phyloP scores from a whole-genome alignment of 2,329 filamentous ascomycete genomes.

The Sporothrix schenckii region DNA sequence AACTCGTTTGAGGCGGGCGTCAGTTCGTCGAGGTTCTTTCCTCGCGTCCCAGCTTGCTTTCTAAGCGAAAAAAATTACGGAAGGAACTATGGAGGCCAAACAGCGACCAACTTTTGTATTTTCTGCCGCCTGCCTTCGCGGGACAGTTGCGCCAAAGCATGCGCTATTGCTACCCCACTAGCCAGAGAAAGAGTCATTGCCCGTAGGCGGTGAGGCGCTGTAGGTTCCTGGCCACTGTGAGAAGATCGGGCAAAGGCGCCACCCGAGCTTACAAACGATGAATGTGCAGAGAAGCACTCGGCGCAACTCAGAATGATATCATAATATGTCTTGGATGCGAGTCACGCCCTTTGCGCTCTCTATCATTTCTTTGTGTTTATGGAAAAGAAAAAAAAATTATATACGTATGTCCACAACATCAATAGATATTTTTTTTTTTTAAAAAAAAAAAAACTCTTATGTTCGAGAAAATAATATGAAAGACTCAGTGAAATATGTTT shows the following conservation, averaged over 20 bases:
- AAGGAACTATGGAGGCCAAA: background rate
- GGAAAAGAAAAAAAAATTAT: too few species aligned
- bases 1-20: background rate
- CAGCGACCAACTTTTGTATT: constrained; percentile 9
- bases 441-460: too few species aligned
- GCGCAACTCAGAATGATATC: constrained; percentile 11
- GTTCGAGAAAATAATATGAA: background rate
- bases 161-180: background rate
- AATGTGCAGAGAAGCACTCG: too few species aligned
- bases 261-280: constrained; percentile 23
- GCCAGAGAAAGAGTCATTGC: background rate
- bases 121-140: constrained; percentile 19
- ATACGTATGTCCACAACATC: too few species aligned
- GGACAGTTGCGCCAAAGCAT: constrained; percentile 1
- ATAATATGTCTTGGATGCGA: background rate
- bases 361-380: too few species aligned
- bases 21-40: constrained; percentile 7
- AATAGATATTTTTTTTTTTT: too few species aligned
- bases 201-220: constrained; percentile 18
- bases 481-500: background rate
- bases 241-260: constrained; percentile 6
- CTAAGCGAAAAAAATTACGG: constrained; percentile 14
- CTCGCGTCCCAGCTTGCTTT: constrained; percentile 10
- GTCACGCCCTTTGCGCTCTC: too few species aligned
- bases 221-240: background rate